phyloP scores from a whole-genome alignment of 2,329 filamentous ascomycete genomes.

The Ceratocystis huliohia region DNA sequence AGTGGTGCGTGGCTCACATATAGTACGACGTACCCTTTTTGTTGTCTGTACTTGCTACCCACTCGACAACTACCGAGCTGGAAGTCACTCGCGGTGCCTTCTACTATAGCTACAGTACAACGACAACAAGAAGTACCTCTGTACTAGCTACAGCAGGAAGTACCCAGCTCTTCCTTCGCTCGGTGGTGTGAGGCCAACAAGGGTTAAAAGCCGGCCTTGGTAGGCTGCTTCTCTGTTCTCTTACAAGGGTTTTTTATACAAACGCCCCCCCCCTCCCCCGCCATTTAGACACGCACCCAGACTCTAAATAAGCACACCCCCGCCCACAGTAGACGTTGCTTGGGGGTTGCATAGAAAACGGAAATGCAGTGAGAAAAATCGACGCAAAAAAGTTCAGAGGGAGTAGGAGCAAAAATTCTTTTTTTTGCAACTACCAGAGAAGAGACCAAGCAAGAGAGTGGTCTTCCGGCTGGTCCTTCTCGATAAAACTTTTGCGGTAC shows the following conservation, averaged over 20 bases:
- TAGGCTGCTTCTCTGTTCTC: not conserved
- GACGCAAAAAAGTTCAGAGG: not conserved
- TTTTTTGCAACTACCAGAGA: not conserved
- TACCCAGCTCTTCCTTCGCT: not conserved
- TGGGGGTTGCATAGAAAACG: not conserved
- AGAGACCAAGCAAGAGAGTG: not conserved
- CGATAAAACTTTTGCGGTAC: not conserved
- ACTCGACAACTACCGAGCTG: constrained; percentile 7
- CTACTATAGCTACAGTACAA: not conserved
- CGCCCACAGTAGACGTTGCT: not conserved
- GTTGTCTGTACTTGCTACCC: not conserved
- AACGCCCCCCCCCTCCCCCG: not conserved
- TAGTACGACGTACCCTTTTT: not conserved
- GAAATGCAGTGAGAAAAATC: not conserved
- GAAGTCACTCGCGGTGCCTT: not conserved
- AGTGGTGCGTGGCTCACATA: not conserved
- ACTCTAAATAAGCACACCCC: not conserved
- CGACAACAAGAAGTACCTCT: not conserved
- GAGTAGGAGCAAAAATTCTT: not conserved
- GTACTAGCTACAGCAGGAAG: not conserved
- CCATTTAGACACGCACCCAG: not conserved
- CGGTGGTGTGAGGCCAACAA: not conserved
- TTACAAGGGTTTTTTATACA: not conserved
- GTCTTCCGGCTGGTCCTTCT: not conserved
- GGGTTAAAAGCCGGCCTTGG: not conserved